phyloP scores from a whole-genome alignment of 1,139 yeast genomes.

The Scheffersomyces parashehatae region DNA sequence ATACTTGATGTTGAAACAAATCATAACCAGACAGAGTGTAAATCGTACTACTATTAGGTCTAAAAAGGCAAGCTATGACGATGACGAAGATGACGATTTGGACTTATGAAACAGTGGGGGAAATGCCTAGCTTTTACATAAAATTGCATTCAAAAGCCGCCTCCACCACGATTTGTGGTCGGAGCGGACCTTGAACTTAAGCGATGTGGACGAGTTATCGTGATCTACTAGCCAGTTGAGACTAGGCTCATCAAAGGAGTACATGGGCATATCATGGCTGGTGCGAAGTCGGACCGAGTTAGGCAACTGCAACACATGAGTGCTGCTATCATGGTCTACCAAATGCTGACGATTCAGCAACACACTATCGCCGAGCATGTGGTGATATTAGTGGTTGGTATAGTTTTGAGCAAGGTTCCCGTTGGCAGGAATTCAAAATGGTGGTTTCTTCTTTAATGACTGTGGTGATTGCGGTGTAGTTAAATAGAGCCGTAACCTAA shows the following conservation, averaged over 20 bases:
- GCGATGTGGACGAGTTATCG: background rate
- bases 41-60: constrained; percentile 23
- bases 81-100: constrained; percentile 18
- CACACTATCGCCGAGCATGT: constrained; percentile 1
- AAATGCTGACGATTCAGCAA: background rate
- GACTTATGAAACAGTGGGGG: constrained; percentile 2
- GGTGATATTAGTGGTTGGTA: background rate
- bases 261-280: background rate
- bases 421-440: no score
- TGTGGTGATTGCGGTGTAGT: no score
- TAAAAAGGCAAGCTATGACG: constrained; percentile 15
- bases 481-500: no score
- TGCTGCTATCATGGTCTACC: background rate
- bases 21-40: constrained; percentile 35
- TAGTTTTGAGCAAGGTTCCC: no score
- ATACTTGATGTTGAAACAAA: constrained; percentile 30
- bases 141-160: constrained; percentile 1
- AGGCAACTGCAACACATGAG: background rate
- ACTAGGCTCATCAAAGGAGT: background rate
- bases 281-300: background rate
- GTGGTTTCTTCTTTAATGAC: no score
- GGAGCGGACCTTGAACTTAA: background rate
- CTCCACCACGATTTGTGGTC: constrained; percentile 2
- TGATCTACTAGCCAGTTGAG: background rate
- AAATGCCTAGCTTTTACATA: constrained; percentile 1